phyloP scores from a whole-genome alignment of 1,284 basidiomycete species.

The Sphagnurus paluster region DNA sequence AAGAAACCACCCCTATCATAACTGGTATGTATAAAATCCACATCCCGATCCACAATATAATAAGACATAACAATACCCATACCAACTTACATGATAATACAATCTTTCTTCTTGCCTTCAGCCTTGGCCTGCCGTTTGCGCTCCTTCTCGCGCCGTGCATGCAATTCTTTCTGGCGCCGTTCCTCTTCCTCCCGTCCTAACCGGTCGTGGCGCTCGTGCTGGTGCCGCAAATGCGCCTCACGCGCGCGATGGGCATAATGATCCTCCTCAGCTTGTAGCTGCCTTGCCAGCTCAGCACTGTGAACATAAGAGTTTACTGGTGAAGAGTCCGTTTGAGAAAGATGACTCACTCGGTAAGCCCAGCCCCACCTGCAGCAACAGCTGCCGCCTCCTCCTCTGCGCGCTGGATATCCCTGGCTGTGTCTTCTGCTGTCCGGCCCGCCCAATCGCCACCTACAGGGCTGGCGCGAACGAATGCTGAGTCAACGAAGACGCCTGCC shows the following conservation, averaged over 20 bases:
- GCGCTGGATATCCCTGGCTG: constrained; percentile 45
- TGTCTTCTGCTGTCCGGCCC: constrained; percentile 67
- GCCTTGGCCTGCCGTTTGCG: constrained; percentile 38
- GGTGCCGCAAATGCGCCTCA: constrained; percentile 35
- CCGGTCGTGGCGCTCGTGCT: constrained; percentile 19
- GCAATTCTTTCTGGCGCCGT: constrained; percentile 27
- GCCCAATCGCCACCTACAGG: constrained; percentile 81
- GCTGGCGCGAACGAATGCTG: constrained; percentile 34
- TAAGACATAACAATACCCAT: constrained; percentile 7
- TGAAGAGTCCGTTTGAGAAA: constrained; percentile 2
- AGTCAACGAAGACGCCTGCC: constrained; percentile 65
- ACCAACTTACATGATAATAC: constrained; percentile 58
- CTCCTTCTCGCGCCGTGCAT: constrained; percentile 32
- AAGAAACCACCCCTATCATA: too few relatives aligned
- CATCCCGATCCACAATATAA: background rate
- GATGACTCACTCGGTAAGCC: constrained; percentile 44
- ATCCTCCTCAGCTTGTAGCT: constrained; percentile 77
- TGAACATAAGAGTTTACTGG: constrained; percentile 2
- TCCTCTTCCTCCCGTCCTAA: constrained; percentile 26
- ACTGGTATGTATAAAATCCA: too few relatives aligned
- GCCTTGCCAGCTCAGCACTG: constrained; percentile 54
- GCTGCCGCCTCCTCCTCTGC: constrained; percentile 29
- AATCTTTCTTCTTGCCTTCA: constrained; percentile 53
- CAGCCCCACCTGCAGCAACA: constrained; percentile 35
- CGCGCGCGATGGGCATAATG: constrained; percentile 30